phyloP scores from a whole-genome alignment of 2,329 filamentous ascomycete genomes.

The Aureobasidium sp. region DNA sequence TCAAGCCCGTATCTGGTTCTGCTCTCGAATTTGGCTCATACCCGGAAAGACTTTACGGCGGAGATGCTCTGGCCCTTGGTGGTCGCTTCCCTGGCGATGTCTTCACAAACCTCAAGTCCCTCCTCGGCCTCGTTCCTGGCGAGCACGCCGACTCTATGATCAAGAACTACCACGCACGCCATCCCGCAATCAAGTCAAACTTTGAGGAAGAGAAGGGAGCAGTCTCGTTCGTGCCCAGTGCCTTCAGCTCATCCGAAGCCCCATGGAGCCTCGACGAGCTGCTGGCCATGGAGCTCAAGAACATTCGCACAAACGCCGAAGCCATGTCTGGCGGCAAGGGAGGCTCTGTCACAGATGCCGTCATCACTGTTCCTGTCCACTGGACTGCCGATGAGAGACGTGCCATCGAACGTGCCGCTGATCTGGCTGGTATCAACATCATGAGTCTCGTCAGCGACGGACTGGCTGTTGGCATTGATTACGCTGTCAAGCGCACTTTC shows the following conservation, averaged over 20 bases:
- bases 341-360: slow-evolving; percentile 65
- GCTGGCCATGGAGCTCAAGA: slow-evolving; percentile 91
- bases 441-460: slow-evolving; percentile 82
- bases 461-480: slow-evolving; percentile 86
- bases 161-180: slow-evolving; percentile 61
- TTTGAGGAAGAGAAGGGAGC: slow-evolving; percentile 53
- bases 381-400: slow-evolving; percentile 87
- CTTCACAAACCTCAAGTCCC: slow-evolving; percentile 84
- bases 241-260: slow-evolving; percentile 57
- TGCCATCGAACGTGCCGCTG: slow-evolving; percentile 73
- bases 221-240: slow-evolving; percentile 71
- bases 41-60: slow-evolving; percentile 86
- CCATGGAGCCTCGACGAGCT: slow-evolving; percentile 79
- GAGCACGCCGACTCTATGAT: slow-evolving; percentile 50
- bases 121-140: slow-evolving; percentile 59
- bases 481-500: slow-evolving; percentile 85
- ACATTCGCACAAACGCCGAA: slow-evolving; percentile 83
- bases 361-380: slow-evolving; percentile 84
- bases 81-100: slow-evolving; percentile 87
- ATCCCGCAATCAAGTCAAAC: slow-evolving; percentile 68
- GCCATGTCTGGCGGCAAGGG: slow-evolving; percentile 62
- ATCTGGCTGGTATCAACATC: slow-evolving; percentile 79
- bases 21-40: slow-evolving; percentile 41
- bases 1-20: slow-evolving; percentile 70
- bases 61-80: slow-evolving; percentile 79